phyloP scores from a whole-genome alignment of 495 filamentous ascomycete species.

The Trichocladium uniseriatum region DNA sequence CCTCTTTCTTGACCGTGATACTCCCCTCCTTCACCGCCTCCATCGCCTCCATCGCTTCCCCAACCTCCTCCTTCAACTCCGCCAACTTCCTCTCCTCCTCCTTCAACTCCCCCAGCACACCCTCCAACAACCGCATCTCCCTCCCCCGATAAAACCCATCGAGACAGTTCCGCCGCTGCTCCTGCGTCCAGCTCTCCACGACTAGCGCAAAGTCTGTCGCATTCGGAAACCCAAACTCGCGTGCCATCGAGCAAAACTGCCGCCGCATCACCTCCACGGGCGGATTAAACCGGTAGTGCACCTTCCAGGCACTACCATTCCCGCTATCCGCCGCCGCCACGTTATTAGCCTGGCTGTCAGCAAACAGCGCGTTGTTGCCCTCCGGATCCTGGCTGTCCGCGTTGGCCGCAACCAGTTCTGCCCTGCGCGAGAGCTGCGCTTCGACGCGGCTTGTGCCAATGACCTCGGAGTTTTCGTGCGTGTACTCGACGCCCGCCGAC shows the following conservation, averaged over 20 bases:
- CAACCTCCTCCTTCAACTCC: background rate
- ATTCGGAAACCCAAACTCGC: slow-evolving; percentile 63
- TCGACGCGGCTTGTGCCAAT: slow-evolving; percentile 83
- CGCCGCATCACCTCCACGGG: slow-evolving; percentile 63
- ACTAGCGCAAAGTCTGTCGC: slow-evolving; percentile 83
- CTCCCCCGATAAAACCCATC: slow-evolving; percentile 66
- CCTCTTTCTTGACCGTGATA: background rate
- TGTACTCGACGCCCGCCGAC: slow-evolving; percentile 85
- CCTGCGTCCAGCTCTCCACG: slow-evolving; percentile 90
- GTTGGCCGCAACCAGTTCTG: slow-evolving; percentile 53
- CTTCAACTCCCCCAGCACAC: slow-evolving; percentile 11
- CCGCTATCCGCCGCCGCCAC: background rate
- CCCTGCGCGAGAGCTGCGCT: slow-evolving; percentile 64
- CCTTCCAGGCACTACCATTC: slow-evolving; percentile 24
- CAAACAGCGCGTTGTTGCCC: slow-evolving; percentile 25
- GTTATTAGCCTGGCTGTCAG: slow-evolving; percentile 21
- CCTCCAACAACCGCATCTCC: slow-evolving; percentile 29
- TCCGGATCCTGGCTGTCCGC: slow-evolving; percentile 28
- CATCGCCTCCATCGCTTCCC: background rate
- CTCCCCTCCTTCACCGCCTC: background rate
- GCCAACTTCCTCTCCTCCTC: background rate
- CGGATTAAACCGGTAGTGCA: slow-evolving; percentile 62
- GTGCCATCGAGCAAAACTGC: slow-evolving; percentile 88
- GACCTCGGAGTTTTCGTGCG: slow-evolving; percentile 93
- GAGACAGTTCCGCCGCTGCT: slow-evolving; percentile 66